Evolutionary conservation across 768 basidiomycete species (phyloP).

Genomic region (Lentinula detonsa): DNA sequence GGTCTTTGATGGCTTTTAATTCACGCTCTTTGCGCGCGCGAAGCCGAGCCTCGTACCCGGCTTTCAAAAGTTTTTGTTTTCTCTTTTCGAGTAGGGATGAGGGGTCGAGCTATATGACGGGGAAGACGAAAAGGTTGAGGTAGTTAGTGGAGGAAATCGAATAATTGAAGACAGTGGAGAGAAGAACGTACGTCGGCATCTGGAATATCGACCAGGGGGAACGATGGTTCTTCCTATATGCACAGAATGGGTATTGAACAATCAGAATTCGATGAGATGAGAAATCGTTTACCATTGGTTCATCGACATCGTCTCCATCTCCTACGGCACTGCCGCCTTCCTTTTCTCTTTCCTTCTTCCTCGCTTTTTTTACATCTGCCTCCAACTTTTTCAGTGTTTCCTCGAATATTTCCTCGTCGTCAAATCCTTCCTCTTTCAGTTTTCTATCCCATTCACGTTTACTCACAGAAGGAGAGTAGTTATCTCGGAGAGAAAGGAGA

Average conservation of each 20-base stretch:
- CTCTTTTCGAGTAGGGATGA: slow-evolving; percentile 92
- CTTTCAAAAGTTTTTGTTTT: slow-evolving; percentile 88
- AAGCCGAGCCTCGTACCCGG: slow-evolving; percentile 86
- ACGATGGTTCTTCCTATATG: slow-evolving; percentile 69
- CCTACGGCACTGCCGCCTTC: slow-evolving; percentile 32
- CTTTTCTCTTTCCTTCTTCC: slow-evolving; percentile 61
- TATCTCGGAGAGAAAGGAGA: slow-evolving; percentile 57
- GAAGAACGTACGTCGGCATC: slow-evolving; percentile 68
- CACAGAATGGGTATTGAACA: not conserved
- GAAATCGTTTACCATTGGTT: slow-evolving; percentile 34
- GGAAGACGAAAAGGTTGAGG: not conserved
- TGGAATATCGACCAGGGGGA: slow-evolving; percentile 87
- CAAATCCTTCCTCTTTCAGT: slow-evolving; percentile 64
- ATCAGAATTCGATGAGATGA: not conserved
- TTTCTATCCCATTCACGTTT: slow-evolving; percentile 60
- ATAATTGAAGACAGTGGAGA: not conserved
- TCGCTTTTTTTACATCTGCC: slow-evolving; percentile 60
- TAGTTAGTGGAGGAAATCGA: not conserved
- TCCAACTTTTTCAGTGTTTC: slow-evolving; percentile 86
- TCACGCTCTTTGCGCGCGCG: slow-evolving; percentile 66
- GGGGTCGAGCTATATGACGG: slow-evolving; percentile 62
- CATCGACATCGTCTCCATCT: slow-evolving; percentile 40
- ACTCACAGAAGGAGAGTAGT: slow-evolving; percentile 14
- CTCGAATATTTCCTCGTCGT: slow-evolving; percentile 74
- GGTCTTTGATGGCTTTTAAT: slow-evolving; percentile 66